A percentile compares a stretch with the other conserved stretches of the same genome.
Conservation (phyloP, 2,329 filamentous ascomycete species). For the Emergomyces orientalis region DNA sequence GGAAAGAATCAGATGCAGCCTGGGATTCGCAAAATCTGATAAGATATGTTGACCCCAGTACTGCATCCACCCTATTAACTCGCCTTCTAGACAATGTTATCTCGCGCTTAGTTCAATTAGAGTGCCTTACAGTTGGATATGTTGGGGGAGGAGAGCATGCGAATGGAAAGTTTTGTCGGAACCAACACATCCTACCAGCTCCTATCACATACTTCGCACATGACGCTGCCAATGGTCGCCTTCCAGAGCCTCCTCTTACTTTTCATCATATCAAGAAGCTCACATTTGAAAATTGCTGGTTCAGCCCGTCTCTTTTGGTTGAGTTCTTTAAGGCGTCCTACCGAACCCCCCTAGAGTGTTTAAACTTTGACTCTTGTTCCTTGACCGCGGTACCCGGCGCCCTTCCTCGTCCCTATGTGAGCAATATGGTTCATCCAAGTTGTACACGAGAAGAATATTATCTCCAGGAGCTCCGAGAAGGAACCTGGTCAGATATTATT, state of each 20-base stretch:
- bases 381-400: slow-evolving; percentile 41
- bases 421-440: slow-evolving; percentile 11
- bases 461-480: slow-evolving; percentile 29
- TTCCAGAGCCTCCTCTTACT: slow-evolving; percentile 32
- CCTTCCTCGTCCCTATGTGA: slow-evolving; percentile 7
- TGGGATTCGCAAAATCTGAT: slow-evolving; percentile 45
- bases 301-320: slow-evolving; percentile 49
- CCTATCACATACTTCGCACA: slow-evolving; percentile 28
- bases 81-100: slow-evolving; percentile 45
- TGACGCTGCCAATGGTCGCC: slow-evolving; percentile 5
- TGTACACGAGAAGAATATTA: slow-evolving; percentile 23
- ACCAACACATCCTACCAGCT: slow-evolving; percentile 53
- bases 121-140: slow-evolving; percentile 56
- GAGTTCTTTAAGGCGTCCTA: slow-evolving; percentile 45
- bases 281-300: slow-evolving; percentile 61
- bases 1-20: slow-evolving; percentile 48
- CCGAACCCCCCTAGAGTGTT: slow-evolving; percentile 39
- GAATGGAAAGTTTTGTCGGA: slow-evolving; percentile 51
- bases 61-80: slow-evolving; percentile 45
- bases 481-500: slow-evolving; percentile 45
- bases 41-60: slow-evolving; percentile 41
- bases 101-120: slow-evolving; percentile 42
- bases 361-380: slow-evolving; percentile 57
- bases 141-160: slow-evolving; percentile 59
- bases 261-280: slow-evolving; percentile 52